phyloP scores from a whole-genome alignment of 2,329 filamentous ascomycete genomes.

The Fusarium begoniae region DNA sequence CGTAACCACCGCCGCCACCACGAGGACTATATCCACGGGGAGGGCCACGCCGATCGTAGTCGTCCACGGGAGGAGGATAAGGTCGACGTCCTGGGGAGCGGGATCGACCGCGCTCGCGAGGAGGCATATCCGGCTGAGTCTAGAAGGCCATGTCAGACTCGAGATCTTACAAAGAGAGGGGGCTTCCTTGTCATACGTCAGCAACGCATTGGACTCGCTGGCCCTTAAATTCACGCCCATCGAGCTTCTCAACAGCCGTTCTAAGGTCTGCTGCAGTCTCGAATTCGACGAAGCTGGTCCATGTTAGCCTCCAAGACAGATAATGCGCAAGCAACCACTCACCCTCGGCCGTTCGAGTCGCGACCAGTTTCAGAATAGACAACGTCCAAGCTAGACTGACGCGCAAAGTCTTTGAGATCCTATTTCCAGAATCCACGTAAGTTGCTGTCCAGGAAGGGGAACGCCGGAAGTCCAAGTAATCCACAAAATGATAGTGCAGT shows the following conservation, averaged over 20 bases:
- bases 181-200: slow-evolving; percentile 67
- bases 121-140: slow-evolving; percentile 81
- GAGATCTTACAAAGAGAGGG: not conserved
- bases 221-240: slow-evolving; percentile 92
- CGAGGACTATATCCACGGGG: slow-evolving; percentile 87
- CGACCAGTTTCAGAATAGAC: slow-evolving; percentile 89
- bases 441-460: slow-evolving; percentile 68
- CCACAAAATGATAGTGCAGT: slow-evolving; percentile 49
- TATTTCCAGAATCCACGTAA: slow-evolving; percentile 86
- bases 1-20: slow-evolving; percentile 68
- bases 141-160: slow-evolving; percentile 49
- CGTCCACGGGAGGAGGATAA: slow-evolving; percentile 74
- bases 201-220: slow-evolving; percentile 84
- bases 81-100: slow-evolving; percentile 75
- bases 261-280: slow-evolving; percentile 91
- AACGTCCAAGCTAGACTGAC: slow-evolving; percentile 94
- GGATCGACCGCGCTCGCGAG: slow-evolving; percentile 77
- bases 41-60: slow-evolving; percentile 82
- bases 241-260: slow-evolving; percentile 93
- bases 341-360: slow-evolving; percentile 82
- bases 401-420: slow-evolving; percentile 99
- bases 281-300: slow-evolving; percentile 90
- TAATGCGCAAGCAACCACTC: slow-evolving; percentile 51
- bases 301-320: slow-evolving; percentile 17
- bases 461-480: slow-evolving; percentile 47